Conservation (phyloP, 2,329 filamentous ascomycete species). For the Colletotrichum noveboracense region DNA sequence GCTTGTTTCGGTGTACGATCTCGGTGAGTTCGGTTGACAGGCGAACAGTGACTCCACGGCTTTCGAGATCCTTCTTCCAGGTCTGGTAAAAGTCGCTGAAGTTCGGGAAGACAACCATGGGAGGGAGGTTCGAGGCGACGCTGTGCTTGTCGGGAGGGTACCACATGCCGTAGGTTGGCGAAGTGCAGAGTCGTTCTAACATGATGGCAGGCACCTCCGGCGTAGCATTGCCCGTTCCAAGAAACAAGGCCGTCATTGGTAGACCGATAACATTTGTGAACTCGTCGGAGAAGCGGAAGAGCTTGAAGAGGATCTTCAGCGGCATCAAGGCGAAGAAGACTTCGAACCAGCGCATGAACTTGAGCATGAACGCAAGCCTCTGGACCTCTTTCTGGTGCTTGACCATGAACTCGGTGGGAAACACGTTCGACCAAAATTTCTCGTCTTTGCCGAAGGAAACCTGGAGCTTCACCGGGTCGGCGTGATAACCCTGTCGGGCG, state of each 20-base stretch:
- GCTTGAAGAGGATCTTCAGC: constrained; percentile 65
- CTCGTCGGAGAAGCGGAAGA: constrained; percentile 70
- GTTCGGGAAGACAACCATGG: constrained; percentile 68
- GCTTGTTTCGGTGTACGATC: constrained; percentile 53
- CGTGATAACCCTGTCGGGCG: constrained; percentile 53
- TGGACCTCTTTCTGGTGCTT: constrained; percentile 59
- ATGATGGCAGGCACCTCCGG: constrained; percentile 71
- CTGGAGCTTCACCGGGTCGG: constrained; percentile 60
- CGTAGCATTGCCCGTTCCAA: constrained; percentile 74
- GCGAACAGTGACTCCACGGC: constrained; percentile 58
- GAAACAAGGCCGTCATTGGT: constrained; percentile 53
- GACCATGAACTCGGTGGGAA: constrained; percentile 58
- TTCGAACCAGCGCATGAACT: constrained; percentile 59
- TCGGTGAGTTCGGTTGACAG: constrained; percentile 60
- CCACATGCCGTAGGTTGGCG: constrained; percentile 58
- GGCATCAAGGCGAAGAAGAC: constrained; percentile 61
- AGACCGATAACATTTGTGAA: constrained; percentile 73
- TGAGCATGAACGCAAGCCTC: constrained; percentile 57
- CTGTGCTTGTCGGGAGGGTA: constrained; percentile 52
- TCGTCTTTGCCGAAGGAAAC: constrained; percentile 64
- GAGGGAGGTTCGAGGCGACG: constrained; percentile 58
- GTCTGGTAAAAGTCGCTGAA: constrained; percentile 62
- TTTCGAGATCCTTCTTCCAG: constrained; percentile 58
- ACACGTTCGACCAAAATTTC: constrained; percentile 68
- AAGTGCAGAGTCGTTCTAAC: constrained; percentile 60